phyloP scores from a whole-genome alignment of 106 monocot genomes.

The Dendrobium nobile region DNA sequence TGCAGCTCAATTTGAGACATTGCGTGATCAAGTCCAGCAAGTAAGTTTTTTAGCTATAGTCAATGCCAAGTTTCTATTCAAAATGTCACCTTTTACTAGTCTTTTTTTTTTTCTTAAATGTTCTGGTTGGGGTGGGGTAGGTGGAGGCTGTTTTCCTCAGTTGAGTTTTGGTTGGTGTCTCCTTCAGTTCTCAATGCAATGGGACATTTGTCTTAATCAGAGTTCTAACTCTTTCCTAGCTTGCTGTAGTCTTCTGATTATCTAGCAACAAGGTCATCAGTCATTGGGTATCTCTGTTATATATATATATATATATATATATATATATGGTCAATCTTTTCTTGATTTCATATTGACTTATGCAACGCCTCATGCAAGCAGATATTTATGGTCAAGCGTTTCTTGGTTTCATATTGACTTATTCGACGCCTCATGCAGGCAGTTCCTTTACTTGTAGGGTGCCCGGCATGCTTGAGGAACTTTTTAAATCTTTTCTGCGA shows the following conservation, averaged over 20 bases:
- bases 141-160: neutral
- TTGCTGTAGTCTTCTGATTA: neutral
- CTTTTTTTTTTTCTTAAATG: neutral
- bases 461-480: constrained; percentile 98
- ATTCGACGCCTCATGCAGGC: constrained; percentile 48
- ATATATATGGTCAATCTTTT: neutral
- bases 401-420: neutral
- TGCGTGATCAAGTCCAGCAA: constrained; percentile 88
- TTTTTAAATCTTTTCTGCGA: constrained; percentile 94
- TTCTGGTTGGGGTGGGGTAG: neutral
- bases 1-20: constrained; percentile 71
- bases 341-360: neutral
- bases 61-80: neutral
- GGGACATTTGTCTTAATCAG: neutral
- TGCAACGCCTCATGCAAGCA: constrained; percentile 46
- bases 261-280: neutral
- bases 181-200: neutral
- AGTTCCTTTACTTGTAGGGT: constrained; percentile 95
- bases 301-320: neutral
- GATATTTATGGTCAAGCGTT: neutral
- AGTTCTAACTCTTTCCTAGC: neutral
- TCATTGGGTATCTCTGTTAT: neutral
- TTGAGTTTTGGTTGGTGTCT: neutral
- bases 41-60: constrained; percentile 25
- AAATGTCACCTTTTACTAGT: neutral